These are phyloP conservation scores for Alliaria petiolata DNA, from an alignment of 345 rosid species.

Conservation along the genomic window DNA sequence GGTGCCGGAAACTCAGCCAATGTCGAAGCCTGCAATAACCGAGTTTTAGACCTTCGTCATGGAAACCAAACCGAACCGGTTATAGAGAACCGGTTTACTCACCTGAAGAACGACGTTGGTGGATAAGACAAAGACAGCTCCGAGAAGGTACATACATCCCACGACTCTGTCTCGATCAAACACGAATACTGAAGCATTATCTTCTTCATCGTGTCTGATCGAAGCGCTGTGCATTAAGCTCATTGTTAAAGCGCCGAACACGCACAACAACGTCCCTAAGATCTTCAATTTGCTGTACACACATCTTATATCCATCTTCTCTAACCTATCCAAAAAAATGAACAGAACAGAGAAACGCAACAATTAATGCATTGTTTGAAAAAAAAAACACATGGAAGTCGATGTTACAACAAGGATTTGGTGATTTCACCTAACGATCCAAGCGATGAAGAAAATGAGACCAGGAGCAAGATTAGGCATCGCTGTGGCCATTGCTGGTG, in stretches of 20 bases:
- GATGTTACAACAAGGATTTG: too few species aligned
- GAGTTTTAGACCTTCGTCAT: neutral
- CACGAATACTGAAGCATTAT: neutral
- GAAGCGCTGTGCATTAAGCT: conserved; percentile 74
- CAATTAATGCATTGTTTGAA: neutral
- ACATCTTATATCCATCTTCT: conserved; percentile 60
- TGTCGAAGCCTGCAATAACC: conserved; percentile 52
- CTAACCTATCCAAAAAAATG: conserved; percentile 48
- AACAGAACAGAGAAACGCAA: neutral
- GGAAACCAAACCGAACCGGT: neutral
- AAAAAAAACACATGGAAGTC: too few species aligned
- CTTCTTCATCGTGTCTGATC: conserved; percentile 8
- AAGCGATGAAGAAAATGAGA: conserved; percentile 78
- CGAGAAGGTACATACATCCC: conserved; percentile 74
- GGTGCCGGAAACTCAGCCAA: conserved; percentile 90
- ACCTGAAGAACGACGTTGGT: conserved; percentile 78
- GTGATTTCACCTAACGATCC: conserved; percentile 49
- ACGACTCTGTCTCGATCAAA: conserved; percentile 59
- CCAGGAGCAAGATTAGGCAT: conserved; percentile 98
- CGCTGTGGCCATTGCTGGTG: conserved; percentile 93
- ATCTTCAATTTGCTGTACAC: conserved; percentile 72
- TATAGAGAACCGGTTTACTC: neutral
- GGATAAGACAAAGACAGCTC: conserved; percentile 62
- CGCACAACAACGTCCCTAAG: conserved; percentile 72
- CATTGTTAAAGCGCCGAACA: conserved; percentile 70